Evolutionary conservation across 129 eudicot species (phyloP).

Genomic region (Cynara cardunculus): DNA sequence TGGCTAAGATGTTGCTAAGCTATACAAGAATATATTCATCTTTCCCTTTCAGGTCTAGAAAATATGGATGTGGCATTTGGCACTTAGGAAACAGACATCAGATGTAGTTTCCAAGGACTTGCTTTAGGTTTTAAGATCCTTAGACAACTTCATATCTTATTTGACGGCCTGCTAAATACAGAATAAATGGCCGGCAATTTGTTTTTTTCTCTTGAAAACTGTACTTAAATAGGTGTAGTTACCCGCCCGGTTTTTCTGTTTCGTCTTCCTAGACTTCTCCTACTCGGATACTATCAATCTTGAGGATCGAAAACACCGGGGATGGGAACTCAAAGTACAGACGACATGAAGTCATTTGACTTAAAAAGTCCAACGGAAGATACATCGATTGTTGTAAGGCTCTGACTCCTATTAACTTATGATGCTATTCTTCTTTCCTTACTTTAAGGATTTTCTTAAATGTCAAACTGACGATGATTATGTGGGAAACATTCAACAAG

Average conservation of each 20-base stretch:
- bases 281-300: neutral
- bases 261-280: slow-evolving; percentile 3
- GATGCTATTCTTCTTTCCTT: neutral
- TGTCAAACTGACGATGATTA: neutral
- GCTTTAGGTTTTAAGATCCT: slow-evolving; percentile 16
- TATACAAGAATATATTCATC: slow-evolving; percentile 9
- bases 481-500: neutral
- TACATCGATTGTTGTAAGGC: slow-evolving; percentile 24
- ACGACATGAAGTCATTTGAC: slow-evolving; percentile 29
- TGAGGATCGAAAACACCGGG: neutral
- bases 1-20: neutral
- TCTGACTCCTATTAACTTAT: slow-evolving; percentile 2
- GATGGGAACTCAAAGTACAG: slow-evolving; percentile 43
- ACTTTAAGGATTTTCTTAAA: neutral
- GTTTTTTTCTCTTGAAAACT: neutral
- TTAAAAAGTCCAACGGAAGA: slow-evolving; percentile 29
- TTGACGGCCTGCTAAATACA: slow-evolving; percentile 17
- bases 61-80: slow-evolving; percentile 20
- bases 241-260: slow-evolving; percentile 8
- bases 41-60: slow-evolving; percentile 14
- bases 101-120: slow-evolving; percentile 10
- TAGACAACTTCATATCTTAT: neutral
- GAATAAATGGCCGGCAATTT: slow-evolving; percentile 34
- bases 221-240: slow-evolving; percentile 2
- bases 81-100: slow-evolving; percentile 21